Evolutionary conservation across 768 basidiomycete genomes (phyloP).

Genomic region (Boletus vermiculosoides): DNA sequence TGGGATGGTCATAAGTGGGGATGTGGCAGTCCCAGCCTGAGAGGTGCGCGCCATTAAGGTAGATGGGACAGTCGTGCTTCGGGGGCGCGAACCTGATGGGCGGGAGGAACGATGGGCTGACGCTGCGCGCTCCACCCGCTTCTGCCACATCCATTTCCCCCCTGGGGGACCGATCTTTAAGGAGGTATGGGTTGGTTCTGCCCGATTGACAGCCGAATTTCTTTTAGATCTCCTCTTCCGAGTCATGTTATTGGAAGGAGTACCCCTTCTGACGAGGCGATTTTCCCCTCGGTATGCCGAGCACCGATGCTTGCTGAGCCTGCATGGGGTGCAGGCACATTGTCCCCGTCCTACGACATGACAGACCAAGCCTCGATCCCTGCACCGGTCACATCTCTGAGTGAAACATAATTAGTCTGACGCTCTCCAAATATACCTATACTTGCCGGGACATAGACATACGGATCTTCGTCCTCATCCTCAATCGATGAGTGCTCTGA

Average conservation of each 20-base stretch:
- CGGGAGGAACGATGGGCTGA: background rate
- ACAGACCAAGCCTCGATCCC: background rate
- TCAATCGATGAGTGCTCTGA: background rate
- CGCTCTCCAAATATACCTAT: no score
- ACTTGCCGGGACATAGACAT: conserved; percentile 6
- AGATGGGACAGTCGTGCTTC: background rate
- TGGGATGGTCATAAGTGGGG: no score
- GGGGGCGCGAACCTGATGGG: background rate
- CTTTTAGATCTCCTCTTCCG: no score
- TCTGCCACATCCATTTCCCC: conserved; percentile 1
- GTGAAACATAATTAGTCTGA: background rate
- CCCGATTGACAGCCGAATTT: no score
- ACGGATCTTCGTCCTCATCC: background rate
- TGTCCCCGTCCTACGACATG: background rate
- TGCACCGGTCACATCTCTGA: conserved; percentile 1
- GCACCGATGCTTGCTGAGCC: background rate
- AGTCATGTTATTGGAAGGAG: no score
- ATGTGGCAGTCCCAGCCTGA: no score
- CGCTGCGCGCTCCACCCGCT: background rate
- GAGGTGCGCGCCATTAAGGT: no score
- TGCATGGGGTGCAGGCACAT: background rate
- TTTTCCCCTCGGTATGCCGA: background rate
- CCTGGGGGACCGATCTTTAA: background rate
- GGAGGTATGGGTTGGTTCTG: background rate
- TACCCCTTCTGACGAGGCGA: background rate